Base-by-base conservation (phyloP, 2,329 filamentous ascomycete species). In the Diplocarpon mali region DNA sequence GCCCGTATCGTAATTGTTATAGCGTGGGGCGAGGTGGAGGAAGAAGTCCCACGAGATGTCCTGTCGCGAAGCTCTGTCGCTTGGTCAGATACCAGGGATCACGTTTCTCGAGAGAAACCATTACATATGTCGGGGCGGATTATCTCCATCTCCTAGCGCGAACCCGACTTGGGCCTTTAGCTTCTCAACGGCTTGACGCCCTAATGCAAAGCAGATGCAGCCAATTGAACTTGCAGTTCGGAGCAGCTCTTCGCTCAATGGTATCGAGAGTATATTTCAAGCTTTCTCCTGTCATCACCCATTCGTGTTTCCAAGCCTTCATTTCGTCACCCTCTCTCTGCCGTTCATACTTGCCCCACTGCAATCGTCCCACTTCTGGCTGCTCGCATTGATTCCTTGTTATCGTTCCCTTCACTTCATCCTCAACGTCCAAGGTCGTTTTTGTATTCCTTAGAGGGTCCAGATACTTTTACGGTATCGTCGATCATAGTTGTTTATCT, bases 391-490 rank as follows among this genome's bases (percentile, higher is more conserved):
- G 75, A 36, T 95, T 67, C 72, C 94, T 39, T 75, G 85, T 61
- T 96, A 93, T n/a, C n/a, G n/a, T 65, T 81, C 84, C 12, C 65
- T 93, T 0, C 85, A 89, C 0, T 70, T 76, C 20, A 67, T 93
- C 8, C 57, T 89, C 1, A 69, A 77, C 13, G 82, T 85, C 15
- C 15, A 8, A 20, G 17, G 10, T 35, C 15, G 37, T 17, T 17
- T 24, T 27, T 30, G 37, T 30, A 39, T 35, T 37, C 38, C 41
- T 32, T 12, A 37, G 44, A 14, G n/a, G 11, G 10, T 35, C 34
- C 13, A 14, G 13, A 35, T 11, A 3, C 11, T 9, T 5, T 32
- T 14, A 3, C 5, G 5, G 11, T 32, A 14, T 9, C 3, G 30
- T 3, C 3, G n/a, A 3, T 38, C n/a, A 2, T 42, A 16, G 13